phyloP scores from a whole-genome alignment of 495 filamentous ascomycete genomes.

The Clohesyomyces aquaticus region DNA sequence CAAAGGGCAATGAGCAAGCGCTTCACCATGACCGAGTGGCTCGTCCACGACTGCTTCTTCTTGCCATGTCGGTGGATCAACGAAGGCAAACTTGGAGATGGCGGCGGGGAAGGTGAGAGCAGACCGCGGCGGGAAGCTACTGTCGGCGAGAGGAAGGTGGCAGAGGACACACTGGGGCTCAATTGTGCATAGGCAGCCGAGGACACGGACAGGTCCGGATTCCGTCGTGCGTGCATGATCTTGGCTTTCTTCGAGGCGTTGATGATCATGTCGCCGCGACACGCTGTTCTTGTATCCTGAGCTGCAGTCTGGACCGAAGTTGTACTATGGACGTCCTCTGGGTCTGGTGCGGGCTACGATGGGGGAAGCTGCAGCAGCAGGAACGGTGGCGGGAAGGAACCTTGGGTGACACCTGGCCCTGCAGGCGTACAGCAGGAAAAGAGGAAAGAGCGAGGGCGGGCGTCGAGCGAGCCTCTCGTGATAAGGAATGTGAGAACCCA shows the following conservation, averaged over 20 bases:
- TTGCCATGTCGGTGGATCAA: constrained; percentile 65
- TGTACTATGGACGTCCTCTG: background rate
- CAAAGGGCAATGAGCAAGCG: constrained; percentile 30
- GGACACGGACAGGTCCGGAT: constrained; percentile 45
- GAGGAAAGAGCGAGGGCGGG: constrained; percentile 19
- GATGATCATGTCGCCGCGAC: constrained; percentile 34
- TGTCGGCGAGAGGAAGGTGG: constrained; percentile 53
- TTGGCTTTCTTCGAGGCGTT: constrained; percentile 32
- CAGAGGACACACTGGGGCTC: constrained; percentile 40
- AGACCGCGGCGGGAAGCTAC: constrained; percentile 61
- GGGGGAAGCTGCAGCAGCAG: constrained; percentile 2
- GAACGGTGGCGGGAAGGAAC: constrained; percentile 13
- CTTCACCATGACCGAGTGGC: constrained; percentile 53
- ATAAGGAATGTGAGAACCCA: constrained; percentile 40
- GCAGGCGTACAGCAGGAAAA: constrained; percentile 27
- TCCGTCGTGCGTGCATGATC: constrained; percentile 47
- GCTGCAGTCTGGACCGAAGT: background rate
- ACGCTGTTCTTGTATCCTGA: background rate
- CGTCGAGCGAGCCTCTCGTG: constrained; percentile 29
- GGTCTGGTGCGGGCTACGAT: background rate
- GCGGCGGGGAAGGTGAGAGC: constrained; percentile 60
- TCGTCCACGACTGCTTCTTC: constrained; percentile 51
- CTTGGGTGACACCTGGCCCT: constrained; percentile 32
- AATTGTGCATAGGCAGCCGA: constrained; percentile 43
- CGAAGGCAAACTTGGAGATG: constrained; percentile 66